Conservation (phyloP, 306 rosid species). For the Lathyrus sativus region DNA sequence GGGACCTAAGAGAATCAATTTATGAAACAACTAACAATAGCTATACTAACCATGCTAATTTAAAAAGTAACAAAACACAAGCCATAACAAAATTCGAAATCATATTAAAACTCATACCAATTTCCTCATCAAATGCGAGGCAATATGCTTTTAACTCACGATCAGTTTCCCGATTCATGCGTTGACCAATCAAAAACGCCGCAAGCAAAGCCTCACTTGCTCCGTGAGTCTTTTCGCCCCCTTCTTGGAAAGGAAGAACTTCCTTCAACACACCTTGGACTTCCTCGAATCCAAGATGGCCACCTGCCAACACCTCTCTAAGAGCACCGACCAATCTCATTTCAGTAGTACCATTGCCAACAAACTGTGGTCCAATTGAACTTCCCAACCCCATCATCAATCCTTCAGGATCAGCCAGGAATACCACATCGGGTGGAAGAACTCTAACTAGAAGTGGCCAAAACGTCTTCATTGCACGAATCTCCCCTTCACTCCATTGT, state of each 20-base stretch:
- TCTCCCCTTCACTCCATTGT: conserved; percentile 99
- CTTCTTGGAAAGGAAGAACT: conserved; percentile 66
- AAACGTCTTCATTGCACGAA: conserved; percentile 67
- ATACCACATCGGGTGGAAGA: conserved; percentile 82
- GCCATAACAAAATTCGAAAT: conserved; percentile 36
- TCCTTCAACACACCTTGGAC: conserved; percentile 88
- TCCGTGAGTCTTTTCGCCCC: conserved; percentile 43
- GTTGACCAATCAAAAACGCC: conserved; percentile 93
- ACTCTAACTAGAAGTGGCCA: conserved; percentile 85
- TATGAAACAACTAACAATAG: conserved; percentile 33
- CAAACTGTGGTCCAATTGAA: conserved; percentile 79
- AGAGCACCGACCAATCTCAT: conserved; percentile 97
- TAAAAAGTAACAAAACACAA: conserved; percentile 15
- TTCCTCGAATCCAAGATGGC: conserved; percentile 96
- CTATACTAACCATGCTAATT: not conserved
- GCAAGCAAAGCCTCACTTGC: conserved; percentile 83
- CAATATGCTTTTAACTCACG: conserved; percentile 92
- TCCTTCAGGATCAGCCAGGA: conserved; percentile 92
- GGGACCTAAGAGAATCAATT: conserved; percentile 61
- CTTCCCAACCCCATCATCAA: conserved; percentile 77
- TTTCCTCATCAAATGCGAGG: conserved; percentile 94
- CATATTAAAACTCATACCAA: conserved; percentile 54
- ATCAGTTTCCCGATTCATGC: conserved; percentile 95
- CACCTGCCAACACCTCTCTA: conserved; percentile 91
- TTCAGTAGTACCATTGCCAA: conserved; percentile 66